Evolutionary conservation across 2,329 filamentous ascomycete species (phyloP).

Genomic region (Zalaria sp.): DNA sequence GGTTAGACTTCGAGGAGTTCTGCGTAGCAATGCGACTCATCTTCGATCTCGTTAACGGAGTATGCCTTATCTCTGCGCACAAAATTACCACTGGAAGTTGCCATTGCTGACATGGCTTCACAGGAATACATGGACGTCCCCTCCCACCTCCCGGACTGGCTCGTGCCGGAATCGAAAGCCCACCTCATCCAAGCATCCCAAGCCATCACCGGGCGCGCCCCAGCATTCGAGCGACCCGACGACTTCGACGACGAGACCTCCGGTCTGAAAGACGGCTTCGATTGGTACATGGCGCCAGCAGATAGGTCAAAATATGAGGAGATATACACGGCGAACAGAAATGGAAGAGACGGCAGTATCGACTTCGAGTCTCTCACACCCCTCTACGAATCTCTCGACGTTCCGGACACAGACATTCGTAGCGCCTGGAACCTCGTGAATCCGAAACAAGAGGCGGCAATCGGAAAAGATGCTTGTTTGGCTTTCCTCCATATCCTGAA

Average conservation of each 20-base stretch:
- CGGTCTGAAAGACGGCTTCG: conserved; percentile 88
- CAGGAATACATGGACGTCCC: conserved; percentile 90
- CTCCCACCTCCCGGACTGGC: conserved; percentile 75
- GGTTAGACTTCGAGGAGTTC: conserved; percentile 98
- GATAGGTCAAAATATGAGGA: conserved; percentile 94
- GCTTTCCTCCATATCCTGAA: conserved; percentile 96
- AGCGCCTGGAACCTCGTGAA: conserved; percentile 97
- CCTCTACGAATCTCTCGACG: conserved; percentile 69
- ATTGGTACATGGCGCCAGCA: conserved; percentile 95
- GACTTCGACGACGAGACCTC: conserved; percentile 61
- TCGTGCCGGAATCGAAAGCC: conserved; percentile 88
- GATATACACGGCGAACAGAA: conserved; percentile 87
- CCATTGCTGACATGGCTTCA: background rate
- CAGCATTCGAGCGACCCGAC: conserved; percentile 73
- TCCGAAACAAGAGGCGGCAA: conserved; percentile 64
- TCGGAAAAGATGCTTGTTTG: conserved; percentile 89
- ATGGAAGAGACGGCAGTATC: conserved; percentile 60
- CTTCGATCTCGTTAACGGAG: conserved; percentile 92
- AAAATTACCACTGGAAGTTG: no score
- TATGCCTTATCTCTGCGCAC: conserved; percentile 29
- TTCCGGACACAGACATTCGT: conserved; percentile 65
- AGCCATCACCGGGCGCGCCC: conserved; percentile 64
- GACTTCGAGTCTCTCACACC: conserved; percentile 64
- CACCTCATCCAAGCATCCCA: conserved; percentile 75
- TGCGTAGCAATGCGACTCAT: conserved; percentile 98